Evolutionary conservation across 2,329 filamentous ascomycete species (phyloP).

Genomic region (Trichoderma koningii): DNA sequence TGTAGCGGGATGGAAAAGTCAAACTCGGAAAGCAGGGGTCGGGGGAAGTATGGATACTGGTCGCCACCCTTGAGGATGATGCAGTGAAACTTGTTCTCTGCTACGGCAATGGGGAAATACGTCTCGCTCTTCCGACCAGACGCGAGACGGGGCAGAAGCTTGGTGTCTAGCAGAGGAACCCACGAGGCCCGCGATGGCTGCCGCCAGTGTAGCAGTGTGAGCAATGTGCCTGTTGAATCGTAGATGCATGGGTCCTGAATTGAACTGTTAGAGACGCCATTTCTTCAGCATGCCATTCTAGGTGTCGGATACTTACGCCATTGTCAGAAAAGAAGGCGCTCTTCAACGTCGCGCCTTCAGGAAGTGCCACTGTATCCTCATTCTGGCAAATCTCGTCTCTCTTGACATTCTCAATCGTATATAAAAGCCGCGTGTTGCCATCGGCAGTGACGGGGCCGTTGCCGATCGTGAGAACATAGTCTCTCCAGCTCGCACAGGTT

Average conservation of each 20-base stretch:
- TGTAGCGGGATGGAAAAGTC: constrained; percentile 83
- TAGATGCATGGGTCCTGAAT: constrained; percentile 89
- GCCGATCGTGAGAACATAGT: constrained; percentile 95
- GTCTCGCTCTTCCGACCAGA: constrained; percentile 83
- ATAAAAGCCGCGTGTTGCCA: constrained; percentile 76
- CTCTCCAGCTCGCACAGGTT: constrained; percentile 89
- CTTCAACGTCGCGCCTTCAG: constrained; percentile 70
- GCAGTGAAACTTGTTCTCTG: constrained; percentile 91
- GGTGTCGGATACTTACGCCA: constrained; percentile 61
- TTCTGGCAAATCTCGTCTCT: constrained; percentile 92
- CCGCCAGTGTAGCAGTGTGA: constrained; percentile 90
- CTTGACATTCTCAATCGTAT: constrained; percentile 94
- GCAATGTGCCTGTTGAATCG: constrained; percentile 84
- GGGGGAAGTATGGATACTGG: constrained; percentile 88
- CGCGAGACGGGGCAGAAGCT: constrained; percentile 75
- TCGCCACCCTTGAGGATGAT: constrained; percentile 98
- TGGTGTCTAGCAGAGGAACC: constrained; percentile 92
- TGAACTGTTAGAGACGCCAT: not conserved
- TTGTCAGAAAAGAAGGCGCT: constrained; percentile 89
- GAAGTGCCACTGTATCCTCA: constrained; percentile 85
- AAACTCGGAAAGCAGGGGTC: constrained; percentile 88
- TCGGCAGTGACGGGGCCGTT: constrained; percentile 84
- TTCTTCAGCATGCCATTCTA: too few species aligned
- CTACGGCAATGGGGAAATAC: constrained; percentile 95
- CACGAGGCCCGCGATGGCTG: constrained; percentile 81